A percentile compares a stretch with the other conserved stretches of the same genome.
Conservation (phyloP, 225 moss, liverwort and hornwort species). For the Physcomitrium patens region DNA sequence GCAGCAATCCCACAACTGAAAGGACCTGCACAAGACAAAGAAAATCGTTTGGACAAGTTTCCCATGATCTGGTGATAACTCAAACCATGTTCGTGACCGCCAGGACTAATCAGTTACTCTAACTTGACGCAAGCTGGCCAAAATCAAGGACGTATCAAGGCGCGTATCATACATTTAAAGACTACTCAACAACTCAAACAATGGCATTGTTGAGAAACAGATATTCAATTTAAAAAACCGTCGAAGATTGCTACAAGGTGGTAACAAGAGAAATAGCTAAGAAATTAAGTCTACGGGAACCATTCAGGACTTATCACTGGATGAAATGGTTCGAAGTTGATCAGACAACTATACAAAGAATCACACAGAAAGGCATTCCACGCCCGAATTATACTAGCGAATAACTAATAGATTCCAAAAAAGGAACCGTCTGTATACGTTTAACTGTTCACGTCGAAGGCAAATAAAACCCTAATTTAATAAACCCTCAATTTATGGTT, state of each 20-base stretch:
- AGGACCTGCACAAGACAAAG: conserved; percentile 56
- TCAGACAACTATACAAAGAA: background rate
- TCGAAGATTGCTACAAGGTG: background rate
- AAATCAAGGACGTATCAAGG: background rate
- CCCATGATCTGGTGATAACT: background rate
- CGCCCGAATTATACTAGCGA: background rate
- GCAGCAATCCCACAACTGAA: conserved; percentile 80
- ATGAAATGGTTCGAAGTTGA: background rate
- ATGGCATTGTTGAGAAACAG: too few species aligned
- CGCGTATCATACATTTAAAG: background rate
- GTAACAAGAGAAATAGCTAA: background rate
- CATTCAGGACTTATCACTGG: background rate
- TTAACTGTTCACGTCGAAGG: background rate
- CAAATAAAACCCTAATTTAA: conserved; percentile 27
- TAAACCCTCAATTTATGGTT: background rate
- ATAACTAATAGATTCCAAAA: background rate
- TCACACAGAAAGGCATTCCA: background rate
- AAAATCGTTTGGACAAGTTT: background rate
- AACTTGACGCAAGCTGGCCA: background rate
- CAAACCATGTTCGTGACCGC: background rate
- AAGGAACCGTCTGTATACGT: background rate
- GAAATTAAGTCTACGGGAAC: background rate
- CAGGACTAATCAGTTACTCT: background rate
- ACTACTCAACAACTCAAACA: background rate
- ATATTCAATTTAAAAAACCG: background rate